phyloP scores from a whole-genome alignment of 495 filamentous ascomycete species.

The Elasticomyces elasticus region DNA sequence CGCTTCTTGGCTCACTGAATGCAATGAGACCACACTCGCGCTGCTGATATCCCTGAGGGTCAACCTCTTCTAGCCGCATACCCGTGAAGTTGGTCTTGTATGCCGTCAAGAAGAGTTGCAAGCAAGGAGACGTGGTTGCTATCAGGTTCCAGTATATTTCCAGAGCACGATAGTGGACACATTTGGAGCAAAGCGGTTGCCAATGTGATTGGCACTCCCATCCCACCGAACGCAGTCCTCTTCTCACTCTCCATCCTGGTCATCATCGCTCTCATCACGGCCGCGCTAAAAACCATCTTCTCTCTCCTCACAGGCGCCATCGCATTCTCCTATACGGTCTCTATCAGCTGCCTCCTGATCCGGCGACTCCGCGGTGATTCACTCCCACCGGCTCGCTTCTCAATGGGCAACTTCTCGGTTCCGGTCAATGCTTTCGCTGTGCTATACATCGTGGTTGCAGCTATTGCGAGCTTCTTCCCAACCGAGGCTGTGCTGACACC shows the following conservation, averaged over 20 bases:
- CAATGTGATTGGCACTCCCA: slow-evolving; percentile 14
- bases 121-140: slow-evolving; percentile 7
- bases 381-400: slow-evolving; percentile 27
- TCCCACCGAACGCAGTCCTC: slow-evolving; percentile 19
- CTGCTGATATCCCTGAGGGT: slow-evolving; percentile 2
- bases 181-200: slow-evolving; percentile 6
- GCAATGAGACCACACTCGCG: not conserved
- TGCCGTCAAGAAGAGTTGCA: slow-evolving; percentile 6
- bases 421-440: slow-evolving; percentile 3
- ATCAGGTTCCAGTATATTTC: slow-evolving; percentile 10
- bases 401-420: slow-evolving; percentile 1
- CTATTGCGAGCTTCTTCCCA: slow-evolving; percentile 5
- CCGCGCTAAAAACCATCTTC: slow-evolving; percentile 19
- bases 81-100: slow-evolving; percentile 5
- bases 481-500: not conserved
- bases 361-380: slow-evolving; percentile 17
- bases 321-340: slow-evolving; percentile 19
- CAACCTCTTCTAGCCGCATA: slow-evolving; percentile 2
- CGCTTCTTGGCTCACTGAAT: not conserved
- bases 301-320: slow-evolving; percentile 16
- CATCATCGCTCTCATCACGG: slow-evolving; percentile 19
- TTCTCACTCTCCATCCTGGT: slow-evolving; percentile 11
- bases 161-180: slow-evolving; percentile 11
- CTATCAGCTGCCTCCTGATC: slow-evolving; percentile 2
- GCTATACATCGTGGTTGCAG: slow-evolving; percentile 9